Conservation (phyloP, 2,329 filamentous ascomycete species). For the Blumeria graminis region DNA sequence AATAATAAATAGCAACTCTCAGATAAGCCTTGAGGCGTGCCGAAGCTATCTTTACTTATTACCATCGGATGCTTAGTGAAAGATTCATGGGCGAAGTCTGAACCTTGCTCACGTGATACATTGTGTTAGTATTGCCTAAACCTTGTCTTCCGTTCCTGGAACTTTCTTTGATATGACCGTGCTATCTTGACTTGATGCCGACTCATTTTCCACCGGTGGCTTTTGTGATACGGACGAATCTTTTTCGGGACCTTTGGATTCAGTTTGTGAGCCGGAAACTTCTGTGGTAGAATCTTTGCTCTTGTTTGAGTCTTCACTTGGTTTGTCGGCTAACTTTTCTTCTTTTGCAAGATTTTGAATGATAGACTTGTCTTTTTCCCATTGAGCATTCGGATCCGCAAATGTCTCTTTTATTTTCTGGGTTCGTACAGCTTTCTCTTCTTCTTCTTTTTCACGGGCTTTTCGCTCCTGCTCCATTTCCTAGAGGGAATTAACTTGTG, state of each 20-base stretch:
- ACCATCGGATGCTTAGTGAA: too few relatives aligned
- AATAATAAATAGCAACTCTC: too few relatives aligned
- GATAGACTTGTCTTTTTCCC: slow-evolving; percentile 72
- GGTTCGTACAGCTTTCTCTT: slow-evolving; percentile 43
- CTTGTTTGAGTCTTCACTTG: slow-evolving; percentile 3
- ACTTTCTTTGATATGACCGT: too few relatives aligned
- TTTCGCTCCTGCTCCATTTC: slow-evolving; percentile 84
- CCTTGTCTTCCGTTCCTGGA: too few relatives aligned
- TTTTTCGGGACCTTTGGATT: neutral
- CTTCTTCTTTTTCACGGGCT: slow-evolving; percentile 57
- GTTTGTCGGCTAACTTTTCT: slow-evolving; percentile 20
- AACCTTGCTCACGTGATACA: too few relatives aligned
- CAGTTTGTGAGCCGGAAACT: slow-evolving; percentile 3
- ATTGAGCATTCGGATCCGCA: slow-evolving; percentile 50
- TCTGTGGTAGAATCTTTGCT: slow-evolving; percentile 1
- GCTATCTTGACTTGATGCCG: too few relatives aligned
- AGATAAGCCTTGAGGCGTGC: too few relatives aligned
- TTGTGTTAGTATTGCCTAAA: too few relatives aligned
- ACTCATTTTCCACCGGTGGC: too few relatives aligned
- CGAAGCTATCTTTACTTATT: too few relatives aligned
- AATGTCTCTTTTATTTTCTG: slow-evolving; percentile 67
- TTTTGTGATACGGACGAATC: too few relatives aligned
- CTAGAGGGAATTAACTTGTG: slow-evolving; percentile 17
- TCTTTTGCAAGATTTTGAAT: slow-evolving; percentile 44
- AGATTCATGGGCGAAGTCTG: too few relatives aligned